These are phyloP conservation scores for Phialocephala sp. DNA, from an alignment of 2,329 filamentous ascomycete genomes.

Conservation along the genomic window DNA sequence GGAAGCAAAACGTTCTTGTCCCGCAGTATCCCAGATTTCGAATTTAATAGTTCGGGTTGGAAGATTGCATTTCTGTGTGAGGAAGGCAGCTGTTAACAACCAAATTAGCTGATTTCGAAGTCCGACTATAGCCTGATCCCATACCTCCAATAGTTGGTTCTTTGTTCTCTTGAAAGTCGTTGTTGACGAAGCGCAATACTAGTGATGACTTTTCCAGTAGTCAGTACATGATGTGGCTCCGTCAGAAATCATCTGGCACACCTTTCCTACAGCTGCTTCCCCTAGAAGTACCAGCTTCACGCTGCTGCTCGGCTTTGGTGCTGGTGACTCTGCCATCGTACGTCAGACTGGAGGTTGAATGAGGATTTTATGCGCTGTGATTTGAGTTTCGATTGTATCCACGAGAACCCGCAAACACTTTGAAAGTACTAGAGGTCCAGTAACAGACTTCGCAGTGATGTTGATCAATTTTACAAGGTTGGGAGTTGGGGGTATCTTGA, in stretches of 20 bases:
- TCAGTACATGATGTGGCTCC: constrained; percentile 24
- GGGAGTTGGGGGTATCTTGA: constrained; percentile 11
- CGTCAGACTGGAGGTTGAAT: constrained; percentile 1
- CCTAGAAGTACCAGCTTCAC: constrained; percentile 98
- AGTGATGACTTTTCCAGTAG: constrained; percentile 76
- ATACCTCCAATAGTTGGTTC: constrained; percentile 97
- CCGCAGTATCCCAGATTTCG: constrained; percentile 98
- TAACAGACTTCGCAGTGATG: background rate
- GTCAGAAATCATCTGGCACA: constrained; percentile 47
- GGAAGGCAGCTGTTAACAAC: constrained; percentile 76
- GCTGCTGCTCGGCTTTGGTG: constrained; percentile 97
- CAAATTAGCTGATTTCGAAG: constrained; percentile 22
- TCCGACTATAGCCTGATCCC: constrained; percentile 34
- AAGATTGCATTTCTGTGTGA: constrained; percentile 98
- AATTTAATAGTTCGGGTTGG: constrained; percentile 91
- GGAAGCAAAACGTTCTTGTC: constrained; percentile 95
- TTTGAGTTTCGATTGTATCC: constrained; percentile 1
- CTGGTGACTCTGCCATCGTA: constrained; percentile 74
- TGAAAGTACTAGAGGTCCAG: background rate
- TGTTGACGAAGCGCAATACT: constrained; percentile 97
- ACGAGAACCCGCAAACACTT: background rate
- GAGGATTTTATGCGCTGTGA: constrained; percentile 9
- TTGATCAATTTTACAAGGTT: constrained; percentile 8
- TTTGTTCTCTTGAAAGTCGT: constrained; percentile 99
- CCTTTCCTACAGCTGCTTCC: constrained; percentile 98